Base-by-base conservation (phyloP, 164 flowering plant species). In the Stephania japonica region DNA sequence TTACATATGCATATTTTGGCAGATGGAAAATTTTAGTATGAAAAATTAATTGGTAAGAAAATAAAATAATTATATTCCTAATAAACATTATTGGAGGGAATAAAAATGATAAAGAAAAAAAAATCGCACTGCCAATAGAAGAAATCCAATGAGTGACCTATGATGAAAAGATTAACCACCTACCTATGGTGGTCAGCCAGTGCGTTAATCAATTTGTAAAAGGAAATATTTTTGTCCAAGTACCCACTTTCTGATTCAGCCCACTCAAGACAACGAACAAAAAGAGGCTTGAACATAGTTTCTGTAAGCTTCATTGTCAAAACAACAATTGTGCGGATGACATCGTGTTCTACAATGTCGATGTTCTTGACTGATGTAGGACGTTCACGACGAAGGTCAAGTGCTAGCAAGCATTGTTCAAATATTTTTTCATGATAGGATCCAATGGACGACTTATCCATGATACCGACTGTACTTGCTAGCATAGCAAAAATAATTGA, bases 301-400 rank as follows among this genome's bases (percentile, higher is more conserved):
- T 91, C 98, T 3, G 97, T 91, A 53, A 94, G 91, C 75, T 90
- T 94, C 91, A 87, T 85, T 19, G 97, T 88, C 71, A 94, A 81
- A 41, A 79, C 68, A 76, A 88, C 79, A 76, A 89, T 75, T 38
- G 97, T 85, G 81, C 78, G 76, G 62, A 89, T 82, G 64, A 92
- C 87, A 76, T 81, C 78, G 42, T 80, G 74, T 81, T 94, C 99
- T 2, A 92, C 94, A 43, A 69, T 67, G 80, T 85, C 75, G 49
- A 94, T 77, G 44, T 85, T 79, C 69, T 75, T 75, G 47, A 95
- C 53, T 19, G 97, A 83, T 42, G 65, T 79, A 66, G 87, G 90
- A 63, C 73, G 83, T 72, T 86, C 88, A 66, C 85, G 84, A 14
- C 99, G 98, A 70, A 95, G 86, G 87, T 89, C 99, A 78, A 95